Percentiles rank a stretch among this genome's conserved stretches.
phyloP scores from a whole-genome alignment of 805 yeast species.

The Hemisphaericaspora nanyangensis region DNA sequence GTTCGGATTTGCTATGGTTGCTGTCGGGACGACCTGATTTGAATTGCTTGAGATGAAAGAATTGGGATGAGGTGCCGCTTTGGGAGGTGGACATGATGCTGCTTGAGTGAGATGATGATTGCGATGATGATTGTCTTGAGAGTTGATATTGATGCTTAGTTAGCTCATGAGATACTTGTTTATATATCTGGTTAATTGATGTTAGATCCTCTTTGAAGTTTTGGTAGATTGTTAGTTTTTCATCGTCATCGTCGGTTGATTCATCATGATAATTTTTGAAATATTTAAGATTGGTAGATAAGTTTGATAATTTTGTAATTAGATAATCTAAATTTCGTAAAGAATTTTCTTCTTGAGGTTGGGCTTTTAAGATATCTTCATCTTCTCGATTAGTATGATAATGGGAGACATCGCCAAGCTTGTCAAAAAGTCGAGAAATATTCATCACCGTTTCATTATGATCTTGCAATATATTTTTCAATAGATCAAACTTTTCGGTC shows the following conservation, averaged over 20 bases:
- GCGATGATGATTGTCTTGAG: background rate
- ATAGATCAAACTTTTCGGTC: conserved; percentile 3
- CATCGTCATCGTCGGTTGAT: conserved; percentile 32
- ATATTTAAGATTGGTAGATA: conserved; percentile 32
- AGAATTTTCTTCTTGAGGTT: background rate
- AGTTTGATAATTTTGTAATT: conserved; percentile 26
- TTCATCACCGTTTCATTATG: conserved; percentile 21
- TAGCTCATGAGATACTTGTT: conserved; percentile 25
- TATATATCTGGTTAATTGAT: conserved; percentile 26
- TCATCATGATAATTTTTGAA: conserved; percentile 37
- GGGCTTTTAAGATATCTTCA: conserved; percentile 13
- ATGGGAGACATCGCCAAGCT: conserved; percentile 15
- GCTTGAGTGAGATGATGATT: conserved; percentile 4
- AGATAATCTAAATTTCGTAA: conserved; percentile 21
- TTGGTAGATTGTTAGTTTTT: conserved; percentile 32
- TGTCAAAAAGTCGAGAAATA: conserved; percentile 23
- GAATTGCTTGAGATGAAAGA: conserved; percentile 33
- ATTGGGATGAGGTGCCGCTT: conserved; percentile 12
- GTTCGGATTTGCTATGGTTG: background rate
- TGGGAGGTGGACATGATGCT: conserved; percentile 10
- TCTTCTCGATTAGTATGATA: conserved; percentile 8
- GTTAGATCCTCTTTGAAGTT: conserved; percentile 32
- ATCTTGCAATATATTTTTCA: conserved; percentile 17
- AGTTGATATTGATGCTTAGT: conserved; percentile 11
- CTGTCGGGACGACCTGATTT: conserved; percentile 15